Base-by-base conservation (phyloP, 805 yeast species). In the Cyberlindnera xishuangbannaensis region DNA sequence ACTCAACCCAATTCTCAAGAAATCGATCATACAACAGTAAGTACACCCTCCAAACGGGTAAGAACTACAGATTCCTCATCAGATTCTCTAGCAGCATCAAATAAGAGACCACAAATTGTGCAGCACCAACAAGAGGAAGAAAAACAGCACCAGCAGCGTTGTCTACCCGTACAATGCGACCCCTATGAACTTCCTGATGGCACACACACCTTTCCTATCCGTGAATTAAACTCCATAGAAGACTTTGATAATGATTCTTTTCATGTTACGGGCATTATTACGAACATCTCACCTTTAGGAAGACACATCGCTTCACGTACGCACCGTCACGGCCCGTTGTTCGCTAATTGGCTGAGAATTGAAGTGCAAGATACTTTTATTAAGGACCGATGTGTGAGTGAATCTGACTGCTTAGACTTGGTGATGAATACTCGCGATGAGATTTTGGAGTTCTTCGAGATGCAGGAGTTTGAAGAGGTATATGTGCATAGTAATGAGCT, bases 401-500 rank as follows among this genome's bases (percentile, higher is more conserved):
- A 48, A 8, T 13, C 21, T 7, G 29, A 33, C 12, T 26, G 40
- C 11, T 11, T 47, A 9, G 31, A 36, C 14, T 32, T 49, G 5
- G 29, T 46, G 3, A 16, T 50, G 4, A 22, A 29, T 15, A 30
- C 35, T 2, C 31, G 24, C 15, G 18, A 33, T 3, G 50, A 50
- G 15, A 31, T 47, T 1, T 30, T 39, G 17, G 31, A 27, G n/a
- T 51, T 51, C 31, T 27, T 50, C 13, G 47, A 39, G 2, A 34
- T 48, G 39, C 18, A 33, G 12, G 56, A 50, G 26, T 28, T 48
- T 20, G 56, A 51, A 30, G 49, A 46, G 18, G 40, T 40, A 3
- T 51, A 51, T 31, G 29, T 49, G 12, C 30, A 33, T 2, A 25
- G 41, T 4, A 25, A 29, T 9, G 35, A 34, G 12, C 18, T 45